Evolutionary conservation across 768 basidiomycete genomes (phyloP).

Genomic region (Leccinum longicurvipes): DNA sequence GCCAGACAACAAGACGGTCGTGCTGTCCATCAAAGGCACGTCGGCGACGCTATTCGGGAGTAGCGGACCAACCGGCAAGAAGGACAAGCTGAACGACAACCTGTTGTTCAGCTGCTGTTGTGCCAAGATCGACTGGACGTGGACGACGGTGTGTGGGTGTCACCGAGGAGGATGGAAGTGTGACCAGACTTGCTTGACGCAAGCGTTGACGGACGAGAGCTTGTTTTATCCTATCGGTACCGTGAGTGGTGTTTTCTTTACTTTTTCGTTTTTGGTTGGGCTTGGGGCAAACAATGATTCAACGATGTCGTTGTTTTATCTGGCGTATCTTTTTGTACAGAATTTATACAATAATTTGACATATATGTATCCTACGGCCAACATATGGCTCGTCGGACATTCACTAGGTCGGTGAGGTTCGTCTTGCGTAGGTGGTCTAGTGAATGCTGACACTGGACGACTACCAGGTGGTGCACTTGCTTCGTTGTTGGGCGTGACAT

Average conservation of each 20-base stretch:
- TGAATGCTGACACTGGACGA: constrained; percentile 22
- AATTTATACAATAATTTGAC: constrained; percentile 93
- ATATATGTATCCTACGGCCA: constrained; percentile 86
- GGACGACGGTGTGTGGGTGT: constrained; percentile 93
- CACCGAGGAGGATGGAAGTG: constrained; percentile 79
- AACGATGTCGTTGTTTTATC: neutral
- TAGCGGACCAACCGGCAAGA: constrained; percentile 80
- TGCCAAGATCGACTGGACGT: constrained; percentile 87
- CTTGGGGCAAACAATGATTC: neutral
- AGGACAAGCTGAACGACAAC: constrained; percentile 94
- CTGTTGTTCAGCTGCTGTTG: constrained; percentile 94
- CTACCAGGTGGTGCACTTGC: constrained; percentile 62
- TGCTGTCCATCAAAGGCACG: constrained; percentile 92
- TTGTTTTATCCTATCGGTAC: constrained; percentile 90
- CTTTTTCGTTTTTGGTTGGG: neutral
- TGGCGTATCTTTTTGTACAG: constrained; percentile 36
- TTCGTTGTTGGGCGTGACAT: constrained; percentile 81
- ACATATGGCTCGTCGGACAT: constrained; percentile 85
- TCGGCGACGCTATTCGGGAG: constrained; percentile 72
- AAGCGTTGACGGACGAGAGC: constrained; percentile 70
- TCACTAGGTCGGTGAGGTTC: constrained; percentile 54
- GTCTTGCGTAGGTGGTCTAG: neutral
- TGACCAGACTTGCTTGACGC: constrained; percentile 73
- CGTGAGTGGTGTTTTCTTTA: constrained; percentile 51
- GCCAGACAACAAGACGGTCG: constrained; percentile 75